Base-by-base conservation (phyloP, 805 yeast species). In the Vanderwaltozyma yarrowii region DNA sequence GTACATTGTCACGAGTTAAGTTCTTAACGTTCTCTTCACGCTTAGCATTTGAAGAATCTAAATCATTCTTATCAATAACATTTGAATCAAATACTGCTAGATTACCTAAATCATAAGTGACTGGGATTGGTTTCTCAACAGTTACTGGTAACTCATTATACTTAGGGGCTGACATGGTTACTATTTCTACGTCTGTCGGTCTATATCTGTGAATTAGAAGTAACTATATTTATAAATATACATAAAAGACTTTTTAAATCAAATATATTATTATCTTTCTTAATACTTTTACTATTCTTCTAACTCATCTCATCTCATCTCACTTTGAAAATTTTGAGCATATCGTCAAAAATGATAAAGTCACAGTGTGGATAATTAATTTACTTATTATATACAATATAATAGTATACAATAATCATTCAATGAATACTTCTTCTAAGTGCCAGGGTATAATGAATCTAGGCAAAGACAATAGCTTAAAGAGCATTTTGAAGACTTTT, bases 81-180 rank as follows among this genome's bases (percentile, higher is more conserved):
- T 86, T 88, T 27, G 88, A 69, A 62, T 89, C 97, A 56, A 85
- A 88, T 2, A 83, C 84, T 5, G 96, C 81, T 39, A 92, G 70
- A 60, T 89, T 83, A 26, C 98, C 98, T 45, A 89, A 66, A 60
- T 92, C 98, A 56, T 73, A 89, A 3, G 77, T 68, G 36, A 83
- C 92, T 20, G 97, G 96, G 43, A 92, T 85, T 21, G 81, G 81
- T 61, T 88, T 88, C 35, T 85, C 94, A 26, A 92, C 97, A 4
- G 88, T 80, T 26, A 83, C 88, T 12, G 94, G 84, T 54, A 57
- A 45, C 20, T 45, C 46, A 35, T 54, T 52, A 36, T 51, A 53
- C 34, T 56, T 51, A n/a, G 30, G 34, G 3, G 28, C 31, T 18
- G 38, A 30, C 38, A 30, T 34, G n/a, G n/a, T 27, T 16, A 14